These are phyloP conservation scores for Actinidia polygama DNA, from an alignment of 179 eudicot species.

Conservation along the genomic window DNA sequence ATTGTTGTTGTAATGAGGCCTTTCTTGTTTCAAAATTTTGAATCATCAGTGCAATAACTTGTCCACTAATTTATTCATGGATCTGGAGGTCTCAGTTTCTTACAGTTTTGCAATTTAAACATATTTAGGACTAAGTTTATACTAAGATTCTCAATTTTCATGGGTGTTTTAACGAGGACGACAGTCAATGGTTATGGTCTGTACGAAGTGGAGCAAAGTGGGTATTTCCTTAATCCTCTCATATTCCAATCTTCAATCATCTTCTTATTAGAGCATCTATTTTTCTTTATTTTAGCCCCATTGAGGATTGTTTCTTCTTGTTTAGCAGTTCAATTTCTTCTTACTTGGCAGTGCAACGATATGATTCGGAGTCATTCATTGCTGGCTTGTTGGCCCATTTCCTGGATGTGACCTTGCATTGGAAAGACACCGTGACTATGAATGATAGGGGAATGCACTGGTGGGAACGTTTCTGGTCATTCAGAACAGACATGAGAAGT, in stretches of 20 bases:
- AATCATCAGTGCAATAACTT: background rate
- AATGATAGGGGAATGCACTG: conserved; percentile 90
- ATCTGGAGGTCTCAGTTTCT: conserved; percentile 80
- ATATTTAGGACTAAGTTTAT: conserved; percentile 87
- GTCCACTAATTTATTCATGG: conserved; percentile 1
- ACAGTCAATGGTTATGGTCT: conserved; percentile 69
- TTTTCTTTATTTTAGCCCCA: conserved; percentile 6
- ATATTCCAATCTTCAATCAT: background rate
- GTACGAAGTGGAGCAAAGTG: conserved; percentile 89
- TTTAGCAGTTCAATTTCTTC: background rate
- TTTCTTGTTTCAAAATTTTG: background rate
- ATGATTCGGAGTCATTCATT: conserved; percentile 93
- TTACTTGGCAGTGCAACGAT: conserved; percentile 76
- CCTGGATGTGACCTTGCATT: conserved; percentile 71
- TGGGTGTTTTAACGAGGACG: conserved; percentile 95
- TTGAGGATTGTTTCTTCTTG: too few species aligned
- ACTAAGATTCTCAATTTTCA: conserved; percentile 81
- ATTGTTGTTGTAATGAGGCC: conserved; percentile 73
- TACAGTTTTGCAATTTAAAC: conserved; percentile 96
- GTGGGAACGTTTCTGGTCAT: conserved; percentile 91
- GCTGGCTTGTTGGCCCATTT: conserved; percentile 74
- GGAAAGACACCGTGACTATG: conserved; percentile 57
- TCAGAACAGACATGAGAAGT: conserved; percentile 77
- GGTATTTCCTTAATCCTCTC: conserved; percentile 44
- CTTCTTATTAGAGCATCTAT: background rate